Conservation (phyloP, 495 filamentous ascomycete genomes). For the Hypoxylon subgilvum region DNA sequence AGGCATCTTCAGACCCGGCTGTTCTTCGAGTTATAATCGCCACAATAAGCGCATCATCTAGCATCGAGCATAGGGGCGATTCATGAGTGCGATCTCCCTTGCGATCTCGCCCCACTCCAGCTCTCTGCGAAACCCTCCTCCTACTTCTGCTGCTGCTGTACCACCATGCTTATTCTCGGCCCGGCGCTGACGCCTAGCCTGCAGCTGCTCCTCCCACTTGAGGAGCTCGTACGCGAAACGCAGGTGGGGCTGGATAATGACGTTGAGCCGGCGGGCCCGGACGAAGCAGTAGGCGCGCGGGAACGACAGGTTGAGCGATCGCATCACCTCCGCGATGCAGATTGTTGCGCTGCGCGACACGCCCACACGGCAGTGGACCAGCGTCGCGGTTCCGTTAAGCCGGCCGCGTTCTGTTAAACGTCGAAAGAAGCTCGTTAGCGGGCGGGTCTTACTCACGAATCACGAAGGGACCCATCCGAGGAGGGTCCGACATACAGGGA, state of each 20-base stretch:
- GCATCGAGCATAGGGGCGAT: conserved; percentile 81
- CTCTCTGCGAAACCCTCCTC: conserved; percentile 63
- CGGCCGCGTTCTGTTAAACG: conserved; percentile 70
- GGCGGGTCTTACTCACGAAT: too few relatives aligned
- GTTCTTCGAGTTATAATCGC: background rate
- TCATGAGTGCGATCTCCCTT: conserved; percentile 92
- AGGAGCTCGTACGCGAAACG: conserved; percentile 74
- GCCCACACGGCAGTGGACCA: conserved; percentile 96
- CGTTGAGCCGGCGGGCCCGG: conserved; percentile 79
- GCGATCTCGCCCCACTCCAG: conserved; percentile 90
- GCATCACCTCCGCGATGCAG: conserved; percentile 98
- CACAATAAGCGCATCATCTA: conserved; percentile 36
- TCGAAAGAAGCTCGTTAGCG: background rate
- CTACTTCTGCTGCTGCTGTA: background rate
- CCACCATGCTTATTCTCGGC: conserved; percentile 2
- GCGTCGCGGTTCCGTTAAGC: conserved; percentile 75
- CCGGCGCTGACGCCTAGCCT: conserved; percentile 51
- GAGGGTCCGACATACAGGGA: too few relatives aligned
- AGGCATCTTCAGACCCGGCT: background rate
- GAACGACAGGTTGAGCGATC: conserved; percentile 76
- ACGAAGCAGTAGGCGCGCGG: conserved; percentile 96
- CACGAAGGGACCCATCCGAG: too few relatives aligned
- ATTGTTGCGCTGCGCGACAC: conserved; percentile 95
- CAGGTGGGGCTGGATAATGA: conserved; percentile 68
- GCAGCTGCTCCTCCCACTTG: conserved; percentile 86